Percentiles rank a stretch among this genome's conserved stretches.
Evolutionary conservation across 164 flowering plant genomes (phyloP).

Genomic region (Vitis rotundifolia): DNA sequence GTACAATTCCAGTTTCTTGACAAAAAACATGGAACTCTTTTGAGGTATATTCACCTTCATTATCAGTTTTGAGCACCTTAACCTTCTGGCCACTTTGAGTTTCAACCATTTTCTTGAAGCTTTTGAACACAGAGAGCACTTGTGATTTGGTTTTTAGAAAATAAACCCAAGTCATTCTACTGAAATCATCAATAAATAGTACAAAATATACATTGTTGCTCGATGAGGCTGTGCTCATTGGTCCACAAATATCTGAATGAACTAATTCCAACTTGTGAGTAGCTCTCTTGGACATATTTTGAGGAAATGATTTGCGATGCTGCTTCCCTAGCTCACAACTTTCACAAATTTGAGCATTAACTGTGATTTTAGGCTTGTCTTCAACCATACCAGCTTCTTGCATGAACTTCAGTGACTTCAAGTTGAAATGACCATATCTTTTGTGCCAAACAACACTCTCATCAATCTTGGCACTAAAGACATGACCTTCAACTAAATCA

Average conservation of each 20-base stretch:
- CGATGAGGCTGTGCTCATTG: neutral
- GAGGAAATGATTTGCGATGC: neutral
- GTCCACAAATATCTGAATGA: neutral
- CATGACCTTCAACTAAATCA: no score
- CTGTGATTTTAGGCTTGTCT: no score
- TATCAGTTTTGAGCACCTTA: conserved; percentile 1
- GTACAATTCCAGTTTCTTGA: neutral
- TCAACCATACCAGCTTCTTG: no score
- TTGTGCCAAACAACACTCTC: no score
- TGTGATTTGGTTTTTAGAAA: neutral
- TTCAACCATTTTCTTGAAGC: neutral
- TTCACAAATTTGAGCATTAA: neutral
- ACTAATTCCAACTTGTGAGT: neutral
- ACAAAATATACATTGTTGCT: neutral
- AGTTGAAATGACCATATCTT: no score
- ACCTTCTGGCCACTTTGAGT: conserved; percentile 1
- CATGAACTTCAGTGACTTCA: no score
- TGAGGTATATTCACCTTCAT: neutral
- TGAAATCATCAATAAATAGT: conserved; percentile 6
- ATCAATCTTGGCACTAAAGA: no score
- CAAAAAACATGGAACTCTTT: neutral
- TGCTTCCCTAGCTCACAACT: neutral
- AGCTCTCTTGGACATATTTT: neutral
- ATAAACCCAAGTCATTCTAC: conserved; percentile 5
- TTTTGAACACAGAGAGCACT: neutral